Evolutionary conservation across 768 basidiomycete species (phyloP), one percentile per base, ranked within the genome.

Genomic region (Tricholoma bakamatsutake): DNA sequence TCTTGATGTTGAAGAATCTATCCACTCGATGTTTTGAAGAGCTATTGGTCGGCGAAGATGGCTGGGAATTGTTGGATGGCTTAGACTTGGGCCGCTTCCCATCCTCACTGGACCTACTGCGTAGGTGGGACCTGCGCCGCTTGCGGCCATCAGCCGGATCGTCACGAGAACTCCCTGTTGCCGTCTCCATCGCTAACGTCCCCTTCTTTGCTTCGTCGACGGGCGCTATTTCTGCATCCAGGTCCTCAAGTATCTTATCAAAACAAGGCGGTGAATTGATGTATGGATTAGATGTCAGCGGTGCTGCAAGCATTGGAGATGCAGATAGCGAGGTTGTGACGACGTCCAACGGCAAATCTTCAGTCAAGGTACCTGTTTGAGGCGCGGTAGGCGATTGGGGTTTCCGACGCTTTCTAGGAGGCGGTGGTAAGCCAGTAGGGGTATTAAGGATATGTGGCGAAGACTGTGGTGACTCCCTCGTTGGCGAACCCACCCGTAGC

Each of bases 361-460:
- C 53, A 52, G 5, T 56, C 48, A 53, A 60, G 37, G 37, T 53
- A 61, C 31, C 46, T 43, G 52, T 31, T 33, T 56, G 62, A 6
- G 56, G 58, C 33, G 52, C 60, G 17, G 56, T 57, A 9, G 65
- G 62, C 42, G 64, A 55, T 39, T 49, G 62, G n/a, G 63, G 61
- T 30, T 57, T 57, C 39, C 55, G 43, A 5, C 50, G 53, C 27
- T 58, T 61, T 54, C 62, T 55, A 27, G 80, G 52, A 63, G 66
- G 53, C 70, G 83, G 73, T 80, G 92, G 72, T 77, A 88, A 62
- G 79, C 78, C 55, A 77, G 79, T 80, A 80, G 70, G 54, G 15
- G 57, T 33, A 21, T 46, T 59, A n/a, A 28, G 21, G 31, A 37
- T 21, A 15, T 18, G 35, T 28, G 62, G 53, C 7, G 55, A 33